Base-by-base conservation (phyloP, 1,139 yeast species). In the Nadsonia commutata region DNA sequence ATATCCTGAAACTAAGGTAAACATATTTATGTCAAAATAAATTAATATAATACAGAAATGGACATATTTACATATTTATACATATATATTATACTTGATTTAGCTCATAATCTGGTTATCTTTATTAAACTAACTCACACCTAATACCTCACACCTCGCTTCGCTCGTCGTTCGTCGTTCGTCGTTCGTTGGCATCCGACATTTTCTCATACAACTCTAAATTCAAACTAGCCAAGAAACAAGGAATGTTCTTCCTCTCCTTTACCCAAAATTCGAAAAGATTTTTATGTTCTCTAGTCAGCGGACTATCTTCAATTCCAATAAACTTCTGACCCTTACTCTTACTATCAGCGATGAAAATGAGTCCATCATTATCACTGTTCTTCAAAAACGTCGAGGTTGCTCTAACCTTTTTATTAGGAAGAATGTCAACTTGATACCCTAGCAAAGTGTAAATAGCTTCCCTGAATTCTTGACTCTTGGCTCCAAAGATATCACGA, bases 191-290 rank as follows among this genome's bases (percentile, higher is more conserved):
- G 7, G 57, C 57, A 39, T 52, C 52, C 18, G 56, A 51, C 13
- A 56, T 54, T 37, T 52, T 49, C 38, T 76, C 79, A 60, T 75
- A 78, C 20, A 83, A 61, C 52, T 74, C 79, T 46, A 85, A 64
- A 43, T 78, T 82, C 49, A 85, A 64, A 0, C 93, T 86, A 45
- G 93, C 79, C 45, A 86, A 64, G 54, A 85, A 80, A 52, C 94
- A 81, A 0, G 94, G 84, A 20, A 84, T 74, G 52, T 83, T 86
- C 38, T 72, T 73, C 48, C 76, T 72, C 42, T 80, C 82, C 41
- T 69, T 69, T 2, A 82, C 74, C 86, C 94, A 84, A 47, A 72
- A 71, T 17, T 70, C 62, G 20, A 81, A 70, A 44, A 83, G 63
- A 36, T 74, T 72, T 46, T 74, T 76, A 61, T 79, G 78, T 45